These are phyloP conservation scores for Globisporangium irregulare DNA, from an alignment of 352 stramenopile species.

Conservation along the genomic window DNA sequence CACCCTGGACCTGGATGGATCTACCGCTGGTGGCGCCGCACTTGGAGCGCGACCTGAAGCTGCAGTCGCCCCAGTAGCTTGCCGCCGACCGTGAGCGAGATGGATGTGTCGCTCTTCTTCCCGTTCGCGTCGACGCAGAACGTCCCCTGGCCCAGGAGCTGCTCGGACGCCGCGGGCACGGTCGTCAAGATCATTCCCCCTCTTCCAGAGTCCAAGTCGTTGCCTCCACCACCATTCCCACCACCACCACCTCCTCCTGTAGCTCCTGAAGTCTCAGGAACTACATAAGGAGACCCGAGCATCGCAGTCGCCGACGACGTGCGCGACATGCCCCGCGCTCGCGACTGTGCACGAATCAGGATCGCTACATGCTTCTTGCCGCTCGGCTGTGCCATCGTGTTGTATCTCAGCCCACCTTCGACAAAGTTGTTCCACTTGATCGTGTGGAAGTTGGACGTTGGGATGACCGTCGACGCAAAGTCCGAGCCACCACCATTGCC, in stretches of 20 bases:
- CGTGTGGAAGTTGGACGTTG: constrained; percentile 70
- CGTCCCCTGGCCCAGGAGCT: constrained; percentile 56
- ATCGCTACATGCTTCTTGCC: constrained; percentile 68
- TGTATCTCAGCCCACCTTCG: constrained; percentile 58
- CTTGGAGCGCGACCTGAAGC: constrained; percentile 53
- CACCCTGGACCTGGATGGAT: too few relatives aligned
- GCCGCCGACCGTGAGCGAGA: constrained; percentile 63
- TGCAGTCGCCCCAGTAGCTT: constrained; percentile 58
- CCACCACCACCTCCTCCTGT: neutral
- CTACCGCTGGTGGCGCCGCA: constrained; percentile 15
- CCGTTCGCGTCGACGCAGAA: constrained; percentile 58
- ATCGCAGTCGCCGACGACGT: constrained; percentile 19
- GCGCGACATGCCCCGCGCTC: constrained; percentile 24
- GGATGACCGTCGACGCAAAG: constrained; percentile 47
- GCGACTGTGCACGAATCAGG: constrained; percentile 38
- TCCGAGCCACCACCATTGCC: constrained; percentile 14
- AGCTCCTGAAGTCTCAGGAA: neutral
- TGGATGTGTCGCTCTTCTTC: constrained; percentile 47
- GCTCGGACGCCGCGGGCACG: constrained; percentile 24
- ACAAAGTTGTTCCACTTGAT: constrained; percentile 75
- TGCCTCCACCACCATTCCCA: neutral
- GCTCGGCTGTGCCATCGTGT: constrained; percentile 42
- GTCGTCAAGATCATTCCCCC: constrained; percentile 5
- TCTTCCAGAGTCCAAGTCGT: constrained; percentile 5
- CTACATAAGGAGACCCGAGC: constrained; percentile 12